These are phyloP conservation scores for Saccharum officinarum DNA, from an alignment of 176 grass and related monocot species.

Conservation along the genomic window DNA sequence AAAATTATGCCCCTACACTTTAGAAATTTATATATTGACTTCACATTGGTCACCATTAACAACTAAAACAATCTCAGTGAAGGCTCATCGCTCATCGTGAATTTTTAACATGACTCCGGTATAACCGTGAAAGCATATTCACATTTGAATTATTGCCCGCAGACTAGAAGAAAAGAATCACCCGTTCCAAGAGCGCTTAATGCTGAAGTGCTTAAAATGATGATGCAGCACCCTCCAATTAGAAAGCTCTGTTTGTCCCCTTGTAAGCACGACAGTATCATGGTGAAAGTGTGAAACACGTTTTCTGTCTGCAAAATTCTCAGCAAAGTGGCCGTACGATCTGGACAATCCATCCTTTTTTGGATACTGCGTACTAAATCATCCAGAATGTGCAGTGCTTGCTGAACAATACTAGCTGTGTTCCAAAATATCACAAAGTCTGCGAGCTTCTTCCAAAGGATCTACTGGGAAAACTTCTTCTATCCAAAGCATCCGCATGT, in stretches of 20 bases:
- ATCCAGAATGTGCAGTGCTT: neutral
- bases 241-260: neutral
- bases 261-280: neutral
- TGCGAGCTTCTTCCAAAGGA: conserved; percentile 73
- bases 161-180: conserved; percentile 5
- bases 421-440: conserved; percentile 42
- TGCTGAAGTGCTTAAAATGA: neutral
- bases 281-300: neutral
- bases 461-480: conserved; percentile 60
- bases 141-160: neutral
- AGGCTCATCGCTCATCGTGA: neutral
- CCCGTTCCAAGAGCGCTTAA: neutral
- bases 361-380: neutral
- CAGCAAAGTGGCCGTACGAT: neutral
- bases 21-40: neutral
- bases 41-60: neutral
- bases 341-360: neutral
- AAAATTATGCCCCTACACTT: neutral
- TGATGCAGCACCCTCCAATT: neutral
- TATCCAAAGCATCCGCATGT: conserved; percentile 64
- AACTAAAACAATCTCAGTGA: neutral
- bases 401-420: conserved; percentile 30
- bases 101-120: neutral
- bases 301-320: neutral
- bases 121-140: neutral